phyloP scores from a whole-genome alignment of 768 basidiomycete genomes.

The Saitozyma sp. region DNA sequence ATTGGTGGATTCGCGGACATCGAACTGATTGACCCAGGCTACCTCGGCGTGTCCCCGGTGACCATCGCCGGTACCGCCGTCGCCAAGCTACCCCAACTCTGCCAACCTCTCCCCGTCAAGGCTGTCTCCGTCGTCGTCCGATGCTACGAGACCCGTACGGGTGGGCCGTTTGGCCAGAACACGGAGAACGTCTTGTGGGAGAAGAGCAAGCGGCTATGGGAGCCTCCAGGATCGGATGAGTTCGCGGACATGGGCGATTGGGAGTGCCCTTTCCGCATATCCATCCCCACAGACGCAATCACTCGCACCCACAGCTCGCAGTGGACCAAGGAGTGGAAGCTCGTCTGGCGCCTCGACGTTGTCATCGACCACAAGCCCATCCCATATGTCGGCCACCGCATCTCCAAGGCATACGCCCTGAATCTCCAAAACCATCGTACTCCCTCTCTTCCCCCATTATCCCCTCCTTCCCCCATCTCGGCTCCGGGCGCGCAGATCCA shows the following conservation, averaged over 20 bases:
- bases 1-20: neutral
- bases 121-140: constrained; percentile 20
- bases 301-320: constrained; percentile 21
- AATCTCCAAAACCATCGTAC: constrained; percentile 28
- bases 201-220: constrained; percentile 26
- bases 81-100: constrained; percentile 29
- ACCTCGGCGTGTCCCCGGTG: constrained; percentile 41
- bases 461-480: constrained; percentile 30
- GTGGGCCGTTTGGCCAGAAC: constrained; percentile 17
- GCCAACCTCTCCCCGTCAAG: constrained; percentile 26
- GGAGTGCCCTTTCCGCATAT: constrained; percentile 26
- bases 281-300: constrained; percentile 30
- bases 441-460: constrained; percentile 29
- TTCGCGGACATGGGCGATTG: constrained; percentile 34
- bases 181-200: constrained; percentile 31
- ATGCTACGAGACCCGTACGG: constrained; percentile 27
- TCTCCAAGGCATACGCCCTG: constrained; percentile 32
- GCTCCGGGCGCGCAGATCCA: constrained; percentile 25
- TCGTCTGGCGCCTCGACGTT: constrained; percentile 38
- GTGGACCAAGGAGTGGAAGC: constrained; percentile 31
- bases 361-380: constrained; percentile 41
- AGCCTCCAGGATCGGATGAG: constrained; percentile 9
- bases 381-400: constrained; percentile 36
- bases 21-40: constrained; percentile 21
- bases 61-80: constrained; percentile 21